Base-by-base conservation (phyloP, 345 rosid genomes). In the Limnanthes douglasii region DNA sequence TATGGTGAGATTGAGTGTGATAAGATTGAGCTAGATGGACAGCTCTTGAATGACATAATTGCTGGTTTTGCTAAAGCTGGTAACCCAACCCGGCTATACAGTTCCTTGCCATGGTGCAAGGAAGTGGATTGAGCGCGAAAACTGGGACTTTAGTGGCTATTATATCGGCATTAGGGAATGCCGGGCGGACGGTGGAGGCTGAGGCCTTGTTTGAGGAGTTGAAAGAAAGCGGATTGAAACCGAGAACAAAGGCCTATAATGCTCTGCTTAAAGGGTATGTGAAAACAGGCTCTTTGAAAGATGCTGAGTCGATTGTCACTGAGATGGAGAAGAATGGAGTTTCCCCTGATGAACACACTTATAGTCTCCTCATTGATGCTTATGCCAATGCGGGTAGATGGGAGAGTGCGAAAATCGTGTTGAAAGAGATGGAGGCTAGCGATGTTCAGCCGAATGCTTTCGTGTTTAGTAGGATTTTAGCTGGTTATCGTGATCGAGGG, bases 151-250 rank as follows among this genome's bases (percentile, higher is more conserved):
- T 83, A 1, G 82, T 72, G 29, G 66, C 80, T 0, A 56, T 90
- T 12, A 59, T 90, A 1, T 64, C 72, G 2, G 73, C 82, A 0
- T 52, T 90, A 53, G 79, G 95, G 11, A 59, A 57, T 47, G 62
- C 51, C 0, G 85, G 85, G 9, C 62, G 92, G 70, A 68, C 66
- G 20, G 35, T 32, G 3, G 98, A 84, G 62, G 98, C 95, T 4
- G 98, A 90, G 50, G 95, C 92, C 34, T 51, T 90, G 68, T 90
- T 90, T 18, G 95, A 80, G 61, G 98, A 90, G 61, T 53, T 90
- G 70, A 72, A 60, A 53, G 94, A 59, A 21, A 74, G 78, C 21
- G 94, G 94, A 22, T 34, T 74, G 46, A 69, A 64, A 28, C 94
- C 84, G 0, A 74, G 84, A 51, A 77, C 85, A 6, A 66, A 70